A percentile compares a stretch with the other conserved stretches of the same genome.
Evolutionary conservation across 2,329 filamentous ascomycete species (phyloP).

Genomic region (Endoconidiophora laricicola): DNA sequence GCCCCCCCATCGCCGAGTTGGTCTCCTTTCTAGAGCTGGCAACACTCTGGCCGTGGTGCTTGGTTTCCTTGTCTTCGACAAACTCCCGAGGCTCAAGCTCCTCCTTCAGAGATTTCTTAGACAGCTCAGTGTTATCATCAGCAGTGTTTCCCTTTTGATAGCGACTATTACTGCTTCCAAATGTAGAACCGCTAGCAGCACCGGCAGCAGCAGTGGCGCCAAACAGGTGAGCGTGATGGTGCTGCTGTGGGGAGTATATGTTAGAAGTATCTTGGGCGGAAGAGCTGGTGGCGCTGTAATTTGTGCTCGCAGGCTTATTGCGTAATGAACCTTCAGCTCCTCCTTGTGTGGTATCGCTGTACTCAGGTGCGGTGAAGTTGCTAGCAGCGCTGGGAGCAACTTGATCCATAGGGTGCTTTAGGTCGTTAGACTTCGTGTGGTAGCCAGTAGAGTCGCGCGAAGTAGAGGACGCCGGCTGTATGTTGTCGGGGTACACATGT

Average conservation of each 20-base stretch:
- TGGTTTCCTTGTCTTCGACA: conserved; percentile 9
- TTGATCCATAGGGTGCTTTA: conserved; percentile 8
- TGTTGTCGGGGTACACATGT: conserved; percentile 1
- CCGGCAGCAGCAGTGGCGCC: background rate
- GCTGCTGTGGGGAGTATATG: too few species aligned
- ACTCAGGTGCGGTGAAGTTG: too few species aligned
- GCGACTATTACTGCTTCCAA: background rate
- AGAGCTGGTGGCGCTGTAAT: background rate
- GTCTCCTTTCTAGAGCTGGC: background rate
- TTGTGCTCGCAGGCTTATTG: background rate
- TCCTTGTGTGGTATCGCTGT: too few species aligned
- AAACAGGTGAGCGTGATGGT: background rate
- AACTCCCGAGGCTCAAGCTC: conserved; percentile 10
- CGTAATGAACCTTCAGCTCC: background rate
- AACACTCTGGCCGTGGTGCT: background rate
- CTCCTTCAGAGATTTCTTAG: conserved; percentile 9
- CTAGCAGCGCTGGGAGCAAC: background rate
- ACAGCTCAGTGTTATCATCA: conserved; percentile 5
- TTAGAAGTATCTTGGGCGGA: too few species aligned
- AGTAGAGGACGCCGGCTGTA: background rate
- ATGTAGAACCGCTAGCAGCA: background rate
- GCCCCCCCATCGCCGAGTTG: conserved; percentile 1
- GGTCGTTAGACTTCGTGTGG: conserved; percentile 5
- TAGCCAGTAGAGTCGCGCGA: background rate
- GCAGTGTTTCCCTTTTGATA: background rate